These are phyloP conservation scores for Sporisorium reilianum DNA, from an alignment of 1,284 basidiomycete species.

Conservation along the genomic window DNA sequence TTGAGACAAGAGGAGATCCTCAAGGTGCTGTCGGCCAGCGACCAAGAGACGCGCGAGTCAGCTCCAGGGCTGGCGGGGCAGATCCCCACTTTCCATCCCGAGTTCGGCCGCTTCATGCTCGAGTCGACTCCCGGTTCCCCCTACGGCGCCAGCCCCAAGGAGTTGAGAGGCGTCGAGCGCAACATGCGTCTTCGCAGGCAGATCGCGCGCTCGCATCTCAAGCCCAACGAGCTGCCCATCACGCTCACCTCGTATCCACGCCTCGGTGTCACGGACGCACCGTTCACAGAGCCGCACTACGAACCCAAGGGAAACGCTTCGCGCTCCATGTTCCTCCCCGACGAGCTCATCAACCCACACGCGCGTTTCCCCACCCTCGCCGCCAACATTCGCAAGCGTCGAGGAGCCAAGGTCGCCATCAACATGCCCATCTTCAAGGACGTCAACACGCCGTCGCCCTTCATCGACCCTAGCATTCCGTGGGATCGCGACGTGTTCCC, in stretches of 20 bases:
- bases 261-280: conserved; percentile 81
- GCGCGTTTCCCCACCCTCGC: conserved; percentile 97
- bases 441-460: conserved; percentile 84
- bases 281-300: conserved; percentile 90
- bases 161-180: conserved; percentile 87
- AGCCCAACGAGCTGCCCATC: conserved; percentile 86
- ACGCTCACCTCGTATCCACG: conserved; percentile 96
- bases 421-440: conserved; percentile 95
- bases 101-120: conserved; percentile 98
- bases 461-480: conserved; percentile 89
- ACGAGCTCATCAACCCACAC: conserved; percentile 96
- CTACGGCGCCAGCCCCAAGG: conserved; percentile 85
- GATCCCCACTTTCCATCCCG: conserved; percentile 94
- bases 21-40: conserved; percentile 75
- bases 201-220: conserved; percentile 85
- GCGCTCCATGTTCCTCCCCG: conserved; percentile 91
- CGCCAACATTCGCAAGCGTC: conserved; percentile 89
- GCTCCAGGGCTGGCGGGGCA: conserved; percentile 74
- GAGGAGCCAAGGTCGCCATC: conserved; percentile 94
- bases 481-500: conserved; percentile 82
- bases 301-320: conserved; percentile 83
- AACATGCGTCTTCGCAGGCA: conserved; percentile 91
- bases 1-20: conserved; percentile 94
- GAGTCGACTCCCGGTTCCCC: conserved; percentile 96
- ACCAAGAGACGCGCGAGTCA: conserved; percentile 75